Evolutionary conservation across 2,329 filamentous ascomycete species (phyloP).

Genomic region (Clarireedia hainanense): DNA sequence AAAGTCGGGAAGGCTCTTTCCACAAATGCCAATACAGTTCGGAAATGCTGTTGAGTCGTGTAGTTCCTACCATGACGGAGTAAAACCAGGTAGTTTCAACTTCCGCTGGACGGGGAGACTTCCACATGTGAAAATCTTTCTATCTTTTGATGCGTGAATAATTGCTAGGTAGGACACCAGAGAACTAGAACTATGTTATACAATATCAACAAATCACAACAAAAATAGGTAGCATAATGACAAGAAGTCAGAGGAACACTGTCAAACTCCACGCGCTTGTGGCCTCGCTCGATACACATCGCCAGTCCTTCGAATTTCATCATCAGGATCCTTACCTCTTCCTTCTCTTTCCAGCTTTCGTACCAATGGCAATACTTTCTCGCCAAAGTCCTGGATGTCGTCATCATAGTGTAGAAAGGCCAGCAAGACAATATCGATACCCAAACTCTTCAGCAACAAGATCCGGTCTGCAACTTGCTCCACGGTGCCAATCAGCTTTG

Average conservation of each 20-base stretch:
- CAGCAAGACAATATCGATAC: constrained; percentile 36
- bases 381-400: constrained; percentile 42
- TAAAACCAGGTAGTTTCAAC: too few relatives aligned
- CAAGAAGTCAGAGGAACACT: neutral
- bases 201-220: too few relatives aligned
- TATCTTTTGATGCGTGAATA: too few relatives aligned
- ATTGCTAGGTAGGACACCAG: too few relatives aligned
- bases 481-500: constrained; percentile 44
- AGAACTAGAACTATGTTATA: too few relatives aligned
- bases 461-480: constrained; percentile 44
- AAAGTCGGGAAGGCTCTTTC: too few relatives aligned
- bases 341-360: constrained; percentile 40
- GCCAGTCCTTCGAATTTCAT: constrained; percentile 40
- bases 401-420: constrained; percentile 46
- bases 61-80: too few relatives aligned
- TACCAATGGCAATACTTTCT: constrained; percentile 39
- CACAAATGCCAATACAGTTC: too few relatives aligned
- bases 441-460: constrained; percentile 38
- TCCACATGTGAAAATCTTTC: too few relatives aligned
- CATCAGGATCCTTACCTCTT: constrained; percentile 38
- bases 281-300: constrained; percentile 35
- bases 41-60: too few relatives aligned
- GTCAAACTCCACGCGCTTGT: neutral
- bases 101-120: too few relatives aligned
- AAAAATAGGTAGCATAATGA: neutral